phyloP scores from a whole-genome alignment of 1,139 yeast genomes.

The Kurtzmaniella quercitrusa region DNA sequence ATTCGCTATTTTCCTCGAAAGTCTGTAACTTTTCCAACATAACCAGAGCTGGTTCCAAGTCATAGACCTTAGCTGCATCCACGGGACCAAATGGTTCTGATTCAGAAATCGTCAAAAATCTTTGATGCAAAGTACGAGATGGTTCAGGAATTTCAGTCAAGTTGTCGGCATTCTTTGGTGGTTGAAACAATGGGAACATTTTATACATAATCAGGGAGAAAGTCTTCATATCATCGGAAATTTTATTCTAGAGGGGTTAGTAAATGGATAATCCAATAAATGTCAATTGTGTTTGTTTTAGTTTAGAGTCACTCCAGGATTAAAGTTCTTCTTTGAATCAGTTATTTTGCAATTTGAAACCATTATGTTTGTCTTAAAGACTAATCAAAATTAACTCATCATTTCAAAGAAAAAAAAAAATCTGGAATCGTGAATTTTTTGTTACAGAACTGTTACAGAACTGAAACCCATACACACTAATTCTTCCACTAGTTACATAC shows the following conservation, averaged over 20 bases:
- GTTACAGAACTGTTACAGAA: too few species aligned
- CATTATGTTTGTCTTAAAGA: constrained; percentile 68
- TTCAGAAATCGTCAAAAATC: constrained; percentile 88
- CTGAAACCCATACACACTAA: too few species aligned
- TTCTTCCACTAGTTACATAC: constrained; percentile 59
- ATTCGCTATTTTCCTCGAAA: constrained; percentile 38
- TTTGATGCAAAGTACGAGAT: constrained; percentile 72
- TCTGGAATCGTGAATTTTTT: too few species aligned
- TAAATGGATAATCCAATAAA: constrained; percentile 11
- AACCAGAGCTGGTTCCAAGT: constrained; percentile 77
- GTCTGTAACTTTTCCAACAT: constrained; percentile 67
- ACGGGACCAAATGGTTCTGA: constrained; percentile 96
- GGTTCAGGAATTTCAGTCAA: constrained; percentile 95
- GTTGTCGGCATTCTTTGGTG: constrained; percentile 53
- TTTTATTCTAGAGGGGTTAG: constrained; percentile 42
- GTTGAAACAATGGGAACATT: constrained; percentile 73
- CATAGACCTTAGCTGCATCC: constrained; percentile 87
- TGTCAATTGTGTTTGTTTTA: too few species aligned
- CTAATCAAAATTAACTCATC: constrained; percentile 69
- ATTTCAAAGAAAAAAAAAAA: too few species aligned
- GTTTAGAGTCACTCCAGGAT: too few species aligned
- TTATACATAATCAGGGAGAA: constrained; percentile 63
- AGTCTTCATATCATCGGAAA: constrained; percentile 47
- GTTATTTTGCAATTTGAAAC: constrained; percentile 35
- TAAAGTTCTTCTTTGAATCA: too few species aligned